phyloP scores from a whole-genome alignment of 148 eudicot species.

The Silene latifolia region DNA sequence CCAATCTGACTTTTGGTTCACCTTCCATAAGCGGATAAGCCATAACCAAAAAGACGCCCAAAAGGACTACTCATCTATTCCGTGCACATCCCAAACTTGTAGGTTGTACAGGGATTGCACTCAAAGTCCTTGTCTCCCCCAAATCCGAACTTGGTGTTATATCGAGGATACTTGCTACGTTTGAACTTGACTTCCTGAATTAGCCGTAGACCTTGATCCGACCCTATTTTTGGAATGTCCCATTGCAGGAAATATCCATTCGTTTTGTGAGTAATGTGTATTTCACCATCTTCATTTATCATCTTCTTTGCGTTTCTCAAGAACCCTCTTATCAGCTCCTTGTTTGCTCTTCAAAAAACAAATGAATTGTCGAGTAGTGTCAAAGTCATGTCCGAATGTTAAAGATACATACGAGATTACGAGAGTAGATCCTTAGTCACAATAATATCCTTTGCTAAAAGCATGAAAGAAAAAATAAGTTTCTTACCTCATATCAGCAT shows the following conservation, averaged over 20 bases:
- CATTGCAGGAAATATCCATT: constrained; percentile 10
- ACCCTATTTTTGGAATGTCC: constrained; percentile 20
- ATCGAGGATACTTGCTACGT: constrained; percentile 17
- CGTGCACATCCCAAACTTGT: constrained; percentile 9
- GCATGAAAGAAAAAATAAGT: too few relatives aligned
- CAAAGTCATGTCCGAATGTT: too few relatives aligned
- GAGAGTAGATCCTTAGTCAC: too few relatives aligned
- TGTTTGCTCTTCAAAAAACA: constrained; percentile 13
- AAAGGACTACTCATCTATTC: background rate
- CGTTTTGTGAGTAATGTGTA: constrained; percentile 24
- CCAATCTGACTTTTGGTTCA: too few relatives aligned
- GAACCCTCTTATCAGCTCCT: constrained; percentile 20
- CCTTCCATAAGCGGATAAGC: too few relatives aligned
- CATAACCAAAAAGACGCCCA: too few relatives aligned
- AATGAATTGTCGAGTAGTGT: too few relatives aligned
- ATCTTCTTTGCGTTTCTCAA: constrained; percentile 23
- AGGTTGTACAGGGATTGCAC: constrained; percentile 25
- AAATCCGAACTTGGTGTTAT: constrained; percentile 22
- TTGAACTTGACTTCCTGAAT: constrained; percentile 17
- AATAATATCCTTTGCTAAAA: too few relatives aligned
- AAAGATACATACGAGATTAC: too few relatives aligned
- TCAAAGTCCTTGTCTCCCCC: constrained; percentile 27
- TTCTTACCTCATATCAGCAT: constrained; percentile 11
- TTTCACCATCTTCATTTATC: constrained; percentile 18
- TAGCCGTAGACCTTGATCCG: constrained; percentile 1